A percentile compares a stretch with the other conserved stretches of the same genome.
These are phyloP conservation scores for Ceratocystis destructans DNA, from an alignment of 2,329 filamentous ascomycete species.

Conservation along the genomic window DNA sequence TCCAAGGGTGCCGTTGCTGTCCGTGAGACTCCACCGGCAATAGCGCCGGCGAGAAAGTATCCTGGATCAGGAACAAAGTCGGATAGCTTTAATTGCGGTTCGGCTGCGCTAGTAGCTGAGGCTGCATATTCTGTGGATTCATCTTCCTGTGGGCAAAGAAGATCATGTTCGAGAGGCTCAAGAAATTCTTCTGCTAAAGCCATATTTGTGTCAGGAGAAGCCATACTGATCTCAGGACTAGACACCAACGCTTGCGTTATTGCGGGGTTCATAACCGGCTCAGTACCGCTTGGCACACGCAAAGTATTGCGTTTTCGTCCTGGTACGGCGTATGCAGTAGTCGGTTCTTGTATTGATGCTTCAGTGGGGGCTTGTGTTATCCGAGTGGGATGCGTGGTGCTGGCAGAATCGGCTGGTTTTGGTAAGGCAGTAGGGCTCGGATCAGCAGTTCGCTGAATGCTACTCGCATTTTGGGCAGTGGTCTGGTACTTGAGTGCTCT, in stretches of 20 bases:
- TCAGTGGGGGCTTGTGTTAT: neutral
- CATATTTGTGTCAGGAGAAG: neutral
- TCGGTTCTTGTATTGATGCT: neutral
- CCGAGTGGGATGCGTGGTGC: neutral
- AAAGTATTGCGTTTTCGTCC: conserved; percentile 11
- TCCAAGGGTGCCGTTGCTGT: conserved; percentile 93
- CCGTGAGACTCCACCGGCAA: conserved; percentile 86
- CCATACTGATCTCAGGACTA: neutral
- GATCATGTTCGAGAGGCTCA: neutral
- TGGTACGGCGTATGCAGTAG: neutral
- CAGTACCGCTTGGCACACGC: conserved; percentile 21
- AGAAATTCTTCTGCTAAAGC: neutral
- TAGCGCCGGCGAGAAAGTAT: conserved; percentile 92
- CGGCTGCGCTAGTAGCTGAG: conserved; percentile 12
- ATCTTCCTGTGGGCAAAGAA: neutral
- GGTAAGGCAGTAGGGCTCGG: neutral
- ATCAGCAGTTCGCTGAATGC: neutral
- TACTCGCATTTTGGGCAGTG: neutral
- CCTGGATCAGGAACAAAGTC: conserved; percentile 73
- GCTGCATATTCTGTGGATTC: conserved; percentile 1
- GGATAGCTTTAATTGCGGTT: conserved; percentile 37
- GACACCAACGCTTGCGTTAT: neutral
- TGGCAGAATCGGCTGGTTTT: neutral
- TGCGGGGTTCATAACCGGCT: conserved; percentile 13
- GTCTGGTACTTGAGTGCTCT: conserved; percentile 13